Base-by-base conservation (phyloP, 208 protist species). In the Wallacemonas sp. region DNA sequence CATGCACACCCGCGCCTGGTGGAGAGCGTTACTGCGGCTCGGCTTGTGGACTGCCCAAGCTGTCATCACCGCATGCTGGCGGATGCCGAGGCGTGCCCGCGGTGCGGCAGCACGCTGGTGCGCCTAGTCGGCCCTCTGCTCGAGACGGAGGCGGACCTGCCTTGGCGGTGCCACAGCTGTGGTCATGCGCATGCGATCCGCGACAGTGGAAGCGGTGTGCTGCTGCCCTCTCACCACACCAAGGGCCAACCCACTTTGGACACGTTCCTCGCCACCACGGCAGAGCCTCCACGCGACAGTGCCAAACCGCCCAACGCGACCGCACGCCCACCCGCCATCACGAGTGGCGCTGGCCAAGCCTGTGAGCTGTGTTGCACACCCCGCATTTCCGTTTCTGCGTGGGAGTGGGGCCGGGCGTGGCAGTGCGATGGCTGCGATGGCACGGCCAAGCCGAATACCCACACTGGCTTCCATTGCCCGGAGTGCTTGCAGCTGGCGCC, bases 121-220 rank as follows among this genome's bases (percentile, higher is more conserved):
- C 34, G 38, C 14, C 53, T 67, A 2, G 71, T 78, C 24, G 63
- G 45, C 8, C 65, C 69, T 36, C 62, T 84, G 63, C 66, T 79
- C 2, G 54, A 44, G 28, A 74, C 73, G 4, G 65, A 71, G 45
- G 78, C 78, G 3, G 78, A 80, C 49, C 55, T 59, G 31, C 75
- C 68, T 36, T 88, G 73, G 72, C 21, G 22, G 46, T 88, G 72
- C 44, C 72, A 81, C 36, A 39, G n/a, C 53, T 82, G 82, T 41
- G 72, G 75, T 14, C 21, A 51, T 6, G 4, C 14, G 1, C 73
- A 82, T 51, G 19, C 49, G n/a, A 45, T 82, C 4, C 66, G 75
- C 8, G 62, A 62, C 19, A 19, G 6, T 0, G 6, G 14, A 21
- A 41, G n/a, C 2, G 34, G 53, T 19, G 31, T 24, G 44, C 41